Base-by-base conservation (phyloP, 345 rosid genomes). In the Citrus sp. region DNA sequence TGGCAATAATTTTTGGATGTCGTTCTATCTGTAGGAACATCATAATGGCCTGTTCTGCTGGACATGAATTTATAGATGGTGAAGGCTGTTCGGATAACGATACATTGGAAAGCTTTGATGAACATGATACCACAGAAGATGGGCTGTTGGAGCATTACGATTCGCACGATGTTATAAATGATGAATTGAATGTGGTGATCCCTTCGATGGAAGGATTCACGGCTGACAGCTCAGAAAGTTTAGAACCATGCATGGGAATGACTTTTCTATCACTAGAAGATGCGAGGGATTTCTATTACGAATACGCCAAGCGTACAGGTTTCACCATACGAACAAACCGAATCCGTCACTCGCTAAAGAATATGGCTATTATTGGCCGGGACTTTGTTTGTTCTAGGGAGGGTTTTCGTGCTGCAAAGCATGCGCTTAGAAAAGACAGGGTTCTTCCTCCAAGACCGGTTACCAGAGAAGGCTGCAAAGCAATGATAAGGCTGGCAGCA, bases 401-500 rank as follows among this genome's bases (percentile, higher is more conserved):
- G 79, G 86, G 86, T 77, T 83, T 83, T 64, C 85, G 86, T 56
- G 75, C 86, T 24, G 78, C 79, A 12, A 83, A 86, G 80, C 86
- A 83, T 49, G 64, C 80, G 6, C 67, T 77, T 38, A 79, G 83
- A 63, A 79, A 86, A 70, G 88, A 83, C 75, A 77, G 88, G 75
- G 82, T 81, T 71, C 88, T 86, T 81, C 88, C 88, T 66, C 86
- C 85, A 6, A 55, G 86, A 46, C 88, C 86, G 32, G 35, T 81
- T 73, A 83, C 86, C 1, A 86, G 88, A 79, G 88, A 86, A 83
- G 86, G 88, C n/a, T 86, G 88, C 78, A 86, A 79, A 74, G 85
- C 88, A 8, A 83, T 83, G 88, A 86, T 86, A 76, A 85, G 86
- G 78, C 67, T 83, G 70, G 88, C 88, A 27, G 85, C 85, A n/a